These are phyloP conservation scores for Nothophytophthora sp. DNA, from an alignment of 352 stramenopile genomes.

Conservation along the genomic window DNA sequence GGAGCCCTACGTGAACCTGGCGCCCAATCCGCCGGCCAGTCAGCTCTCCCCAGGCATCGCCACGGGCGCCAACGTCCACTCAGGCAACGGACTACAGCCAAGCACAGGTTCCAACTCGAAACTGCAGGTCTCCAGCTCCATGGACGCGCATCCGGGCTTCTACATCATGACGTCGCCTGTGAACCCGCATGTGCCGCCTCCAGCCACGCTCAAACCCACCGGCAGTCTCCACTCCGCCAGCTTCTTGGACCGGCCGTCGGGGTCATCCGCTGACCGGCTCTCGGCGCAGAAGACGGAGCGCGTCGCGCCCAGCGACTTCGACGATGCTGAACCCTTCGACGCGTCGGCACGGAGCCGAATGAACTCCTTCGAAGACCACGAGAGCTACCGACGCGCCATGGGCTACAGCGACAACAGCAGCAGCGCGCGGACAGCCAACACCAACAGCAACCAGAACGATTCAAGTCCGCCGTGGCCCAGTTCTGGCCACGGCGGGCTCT, in stretches of 20 bases:
- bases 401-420: conserved; percentile 20
- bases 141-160: conserved; percentile 18
- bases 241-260: neutral
- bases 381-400: conserved; percentile 27
- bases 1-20: conserved; percentile 34
- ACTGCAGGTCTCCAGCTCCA: conserved; percentile 4
- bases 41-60: conserved; percentile 27
- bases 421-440: conserved; percentile 11
- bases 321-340: conserved; percentile 20
- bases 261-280: conserved; percentile 11
- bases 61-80: conserved; percentile 12
- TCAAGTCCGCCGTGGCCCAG: conserved; percentile 15
- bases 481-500: conserved; percentile 28
- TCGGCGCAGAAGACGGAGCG: conserved; percentile 6
- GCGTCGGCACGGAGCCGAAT: conserved; percentile 24
- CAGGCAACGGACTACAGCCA: neutral
- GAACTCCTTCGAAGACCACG: conserved; percentile 24
- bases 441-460: conserved; percentile 21
- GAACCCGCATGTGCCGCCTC: conserved; percentile 1
- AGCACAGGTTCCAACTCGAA: neutral
- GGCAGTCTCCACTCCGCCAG: conserved; percentile 7
- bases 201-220: conserved; percentile 14
- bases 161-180: conserved; percentile 38
- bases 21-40: conserved; percentile 20
- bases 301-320: conserved; percentile 12